Evolutionary conservation across 176 grass and related monocot species (phyloP), one percentile per base, ranked within the genome.

Genomic region (Cocos nucifera): DNA sequence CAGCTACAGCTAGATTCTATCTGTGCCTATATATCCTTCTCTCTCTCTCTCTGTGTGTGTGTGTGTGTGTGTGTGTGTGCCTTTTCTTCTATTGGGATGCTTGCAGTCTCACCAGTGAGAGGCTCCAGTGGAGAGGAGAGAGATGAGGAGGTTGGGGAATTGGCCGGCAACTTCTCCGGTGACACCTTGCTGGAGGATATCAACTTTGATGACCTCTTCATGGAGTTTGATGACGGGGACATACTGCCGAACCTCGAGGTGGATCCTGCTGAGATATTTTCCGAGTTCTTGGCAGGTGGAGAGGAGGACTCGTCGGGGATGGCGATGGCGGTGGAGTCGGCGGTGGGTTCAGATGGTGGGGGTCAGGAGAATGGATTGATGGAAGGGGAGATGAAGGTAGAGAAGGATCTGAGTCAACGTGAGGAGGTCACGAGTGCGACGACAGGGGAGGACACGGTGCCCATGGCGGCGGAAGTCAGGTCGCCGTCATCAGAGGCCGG

Each of bases 161-260:
- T 67, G 8, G 50, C 78, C 67, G 64, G 56, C 10, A 69, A 51
- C 65, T 32, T 55, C 22, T 19, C 16, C 49, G 75, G 75, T 29
- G 77, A 76, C 16, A 64, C 64, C 71, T 72, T 86, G 18, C 82
- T 95, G 12, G 76, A 86, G 39, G 89, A 92, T 79, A 92, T 98
- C 75, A 79, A 88, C 80, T 98, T 98, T 67, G 78, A 72, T 17
- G 92, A 97, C 29, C 70, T 81, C 77, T 85, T 82, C 70, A 55
- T 85, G 3, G 59, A 63, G 18, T 65, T 83, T 2, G 92, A 91
- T 20, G 78, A 88, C 55, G 87, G 93, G 15, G 87, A 98, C 35
- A 50, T 92, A 44, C 80, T 98, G 58, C 93, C 88, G 1, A 81
- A 92, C 80, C 93, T 98, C 3, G 93, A 89, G 81, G 81, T 88